These are phyloP conservation scores for Trypanosoma caninum DNA, from an alignment of 208 protist species.

Conservation along the genomic window DNA sequence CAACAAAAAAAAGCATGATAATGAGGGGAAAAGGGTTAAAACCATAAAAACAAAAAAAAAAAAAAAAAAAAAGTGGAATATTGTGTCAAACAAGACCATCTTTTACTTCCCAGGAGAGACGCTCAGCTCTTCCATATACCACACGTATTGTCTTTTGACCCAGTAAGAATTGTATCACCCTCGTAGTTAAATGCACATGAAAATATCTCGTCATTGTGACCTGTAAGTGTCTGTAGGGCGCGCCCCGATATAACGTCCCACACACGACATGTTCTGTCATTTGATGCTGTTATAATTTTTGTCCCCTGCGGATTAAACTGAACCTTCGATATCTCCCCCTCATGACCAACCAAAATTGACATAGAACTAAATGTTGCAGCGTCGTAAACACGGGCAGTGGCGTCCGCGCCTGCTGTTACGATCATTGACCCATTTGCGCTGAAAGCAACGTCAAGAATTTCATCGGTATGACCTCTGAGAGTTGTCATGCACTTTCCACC, in stretches of 20 bases:
- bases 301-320: slow-evolving; percentile 95
- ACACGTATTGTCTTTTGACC: slow-evolving; percentile 97
- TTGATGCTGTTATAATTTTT: slow-evolving; percentile 92
- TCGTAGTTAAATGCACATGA: slow-evolving; percentile 95
- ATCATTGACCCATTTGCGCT: slow-evolving; percentile 83
- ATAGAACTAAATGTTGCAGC: slow-evolving; percentile 86
- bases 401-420: slow-evolving; percentile 94
- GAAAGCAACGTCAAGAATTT: slow-evolving; percentile 95
- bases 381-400: slow-evolving; percentile 91
- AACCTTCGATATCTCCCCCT: slow-evolving; percentile 94
- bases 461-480: slow-evolving; percentile 90
- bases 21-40: no score
- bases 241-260: slow-evolving; percentile 91
- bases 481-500: slow-evolving; percentile 87
- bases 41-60: not conserved
- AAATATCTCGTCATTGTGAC: slow-evolving; percentile 97
- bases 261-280: slow-evolving; percentile 92
- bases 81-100: not conserved
- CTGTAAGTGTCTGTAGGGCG: slow-evolving; percentile 88
- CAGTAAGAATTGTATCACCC: slow-evolving; percentile 95
- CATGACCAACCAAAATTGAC: slow-evolving; percentile 88
- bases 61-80: not conserved
- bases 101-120: not conserved
- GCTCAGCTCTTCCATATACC: slow-evolving; percentile 91
- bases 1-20: slow-evolving; percentile 10